Evolutionary conservation across 2,329 filamentous ascomycete genomes (phyloP), one percentile per base, ranked within the genome.

Genomic region (Cercospora zeae-maydis): DNA sequence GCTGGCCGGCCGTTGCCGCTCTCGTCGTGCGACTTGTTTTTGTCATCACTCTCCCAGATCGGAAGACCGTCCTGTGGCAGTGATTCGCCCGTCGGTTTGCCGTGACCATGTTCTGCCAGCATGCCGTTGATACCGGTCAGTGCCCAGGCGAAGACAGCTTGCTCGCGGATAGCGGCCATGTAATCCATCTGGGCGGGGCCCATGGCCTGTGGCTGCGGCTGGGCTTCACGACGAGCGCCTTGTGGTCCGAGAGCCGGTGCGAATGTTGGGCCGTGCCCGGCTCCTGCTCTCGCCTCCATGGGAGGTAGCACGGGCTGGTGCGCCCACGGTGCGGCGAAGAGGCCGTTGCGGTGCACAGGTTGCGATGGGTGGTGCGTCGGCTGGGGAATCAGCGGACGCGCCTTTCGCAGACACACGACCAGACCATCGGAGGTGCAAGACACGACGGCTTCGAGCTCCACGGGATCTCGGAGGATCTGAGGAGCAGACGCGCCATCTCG

Each of bases 401-500:
- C 91, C 66, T 84, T 86, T 61, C 92, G 85, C 13, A 96, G 79
- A 55, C 93, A 87, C 7, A 96, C 91, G 2, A 96, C 91, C 0
- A 96, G 80, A 0, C 92, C 92, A 74, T 96, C 92, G 0, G 92
- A 96, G 1, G 91, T 92, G 76, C 92, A 96, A 0, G 92, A 96
- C 4, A 96, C 88, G n/a, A 96, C 91, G 1, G 91, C 92, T 77
- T 96, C 92, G 3, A 96, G 79, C 76, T 96, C 91, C 57, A 92
- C 81, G 1, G 82, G 81, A 13, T 76, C 77, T 19, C 63, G 39
- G 11, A 54, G 68, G 21, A 62, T 57, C 7, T 47, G 67, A 56
- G 30, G 64, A 39, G 67, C 67, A 56, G 31, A 61, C 37, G 66
- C 68, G 31, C 37, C 10, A 4, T 67, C 67, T 63, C 70, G 64